Conservation (phyloP, 345 rosid species). For the Syzygium jambos region DNA sequence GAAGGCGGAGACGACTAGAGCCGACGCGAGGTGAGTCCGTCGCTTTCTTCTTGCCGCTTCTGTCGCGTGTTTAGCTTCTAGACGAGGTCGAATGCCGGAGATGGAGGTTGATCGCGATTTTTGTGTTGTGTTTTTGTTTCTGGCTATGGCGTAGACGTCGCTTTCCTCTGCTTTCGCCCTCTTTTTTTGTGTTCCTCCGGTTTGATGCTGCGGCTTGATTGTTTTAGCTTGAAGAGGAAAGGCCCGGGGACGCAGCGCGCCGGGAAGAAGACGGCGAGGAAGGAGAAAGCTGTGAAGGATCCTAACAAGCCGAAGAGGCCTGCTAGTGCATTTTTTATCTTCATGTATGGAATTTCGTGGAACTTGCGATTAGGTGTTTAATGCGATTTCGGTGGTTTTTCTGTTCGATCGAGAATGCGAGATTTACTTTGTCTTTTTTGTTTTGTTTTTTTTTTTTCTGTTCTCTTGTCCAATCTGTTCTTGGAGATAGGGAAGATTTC, state of each 20-base stretch:
- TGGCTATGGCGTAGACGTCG: neutral
- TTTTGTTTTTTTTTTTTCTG: neutral
- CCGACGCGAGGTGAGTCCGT: conserved; percentile 32
- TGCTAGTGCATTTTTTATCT: conserved; percentile 78
- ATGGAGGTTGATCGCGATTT: neutral
- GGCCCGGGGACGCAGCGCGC: conserved; percentile 17
- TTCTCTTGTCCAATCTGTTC: neutral
- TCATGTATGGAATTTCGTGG: conserved; percentile 36
- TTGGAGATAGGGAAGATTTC: conserved; percentile 53
- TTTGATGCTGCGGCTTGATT: neutral
- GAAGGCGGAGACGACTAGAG: conserved; percentile 21
- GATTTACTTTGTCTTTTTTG: neutral
- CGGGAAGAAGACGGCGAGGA: conserved; percentile 32
- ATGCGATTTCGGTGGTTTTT: neutral
- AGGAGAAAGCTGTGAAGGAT: conserved; percentile 60
- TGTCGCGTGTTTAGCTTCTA: neutral
- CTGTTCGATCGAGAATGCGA: neutral
- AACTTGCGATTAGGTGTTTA: neutral
- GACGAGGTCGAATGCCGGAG: neutral
- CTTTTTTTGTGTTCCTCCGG: neutral
- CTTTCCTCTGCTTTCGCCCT: neutral
- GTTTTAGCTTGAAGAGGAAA: conserved; percentile 44
- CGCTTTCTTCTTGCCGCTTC: neutral
- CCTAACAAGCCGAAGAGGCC: conserved; percentile 91
- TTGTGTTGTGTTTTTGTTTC: neutral